A percentile compares a stretch with the other conserved stretches of the same genome.
Conservation (phyloP, 441 rosid genomes). For the Adansonia grandidieri region DNA sequence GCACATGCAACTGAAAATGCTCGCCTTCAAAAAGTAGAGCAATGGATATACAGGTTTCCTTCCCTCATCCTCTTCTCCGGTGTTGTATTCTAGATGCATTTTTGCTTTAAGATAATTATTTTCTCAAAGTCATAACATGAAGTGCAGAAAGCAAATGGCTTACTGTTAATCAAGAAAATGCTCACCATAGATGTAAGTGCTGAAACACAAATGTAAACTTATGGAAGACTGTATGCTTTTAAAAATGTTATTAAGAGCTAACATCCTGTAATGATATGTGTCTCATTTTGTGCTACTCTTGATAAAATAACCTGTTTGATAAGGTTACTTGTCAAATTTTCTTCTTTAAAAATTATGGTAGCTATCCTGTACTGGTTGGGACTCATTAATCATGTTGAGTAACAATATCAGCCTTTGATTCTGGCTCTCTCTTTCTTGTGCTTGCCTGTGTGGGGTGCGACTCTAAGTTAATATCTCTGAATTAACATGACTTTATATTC, state of each 20-base stretch:
- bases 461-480: not conserved
- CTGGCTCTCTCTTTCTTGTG: not conserved
- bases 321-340: conserved; percentile 1
- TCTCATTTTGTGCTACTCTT: not conserved
- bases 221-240: too few species aligned
- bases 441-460: not conserved
- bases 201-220: not conserved
- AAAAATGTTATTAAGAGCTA: too few species aligned
- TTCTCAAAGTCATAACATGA: not conserved
- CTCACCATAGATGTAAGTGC: not conserved
- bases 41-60: conserved; percentile 71
- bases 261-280: not conserved
- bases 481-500: conserved; percentile 25
- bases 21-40: conserved; percentile 96
- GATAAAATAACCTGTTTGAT: not conserved
- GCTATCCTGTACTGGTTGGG: not conserved
- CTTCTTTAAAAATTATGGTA: not conserved
- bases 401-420: not conserved
- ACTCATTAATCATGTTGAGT: conserved; percentile 8
- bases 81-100: conserved; percentile 15
- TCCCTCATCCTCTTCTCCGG: conserved; percentile 10
- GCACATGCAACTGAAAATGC: conserved; percentile 89
- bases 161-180: not conserved
- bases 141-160: not conserved
- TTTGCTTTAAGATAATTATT: not conserved